Conservation (phyloP, 805 yeast genomes). For the Hermanozyma aechmeae region DNA sequence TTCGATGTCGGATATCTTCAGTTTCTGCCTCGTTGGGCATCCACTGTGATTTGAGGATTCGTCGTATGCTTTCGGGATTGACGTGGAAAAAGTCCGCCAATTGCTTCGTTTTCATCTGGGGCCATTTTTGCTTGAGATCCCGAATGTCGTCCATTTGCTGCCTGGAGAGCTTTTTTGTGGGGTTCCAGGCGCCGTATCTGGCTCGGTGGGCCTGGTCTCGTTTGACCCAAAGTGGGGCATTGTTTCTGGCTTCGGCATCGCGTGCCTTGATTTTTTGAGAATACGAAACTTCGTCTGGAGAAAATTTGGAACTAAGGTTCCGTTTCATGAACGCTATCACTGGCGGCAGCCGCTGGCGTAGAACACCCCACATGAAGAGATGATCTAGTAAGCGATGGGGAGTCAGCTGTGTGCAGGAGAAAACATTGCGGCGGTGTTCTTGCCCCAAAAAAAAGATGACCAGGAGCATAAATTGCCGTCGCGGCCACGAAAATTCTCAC, state of each 20-base stretch:
- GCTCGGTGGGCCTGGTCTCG: conserved; percentile 55
- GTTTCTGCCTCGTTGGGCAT: conserved; percentile 51
- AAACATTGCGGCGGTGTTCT: too few relatives aligned
- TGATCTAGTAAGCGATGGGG: too few relatives aligned
- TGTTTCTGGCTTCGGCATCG: conserved; percentile 33
- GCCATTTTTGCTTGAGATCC: conserved; percentile 43
- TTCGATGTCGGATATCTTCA: conserved; percentile 36
- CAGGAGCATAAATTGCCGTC: too few relatives aligned
- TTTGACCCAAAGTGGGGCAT: conserved; percentile 51
- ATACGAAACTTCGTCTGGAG: too few relatives aligned
- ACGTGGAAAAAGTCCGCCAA: conserved; percentile 57
- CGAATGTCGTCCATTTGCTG: conserved; percentile 61
- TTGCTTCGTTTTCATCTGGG: conserved; percentile 50
- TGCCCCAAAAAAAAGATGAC: too few relatives aligned
- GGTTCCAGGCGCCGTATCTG: conserved; percentile 63
- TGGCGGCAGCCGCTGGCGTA: too few relatives aligned
- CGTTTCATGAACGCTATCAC: too few relatives aligned
- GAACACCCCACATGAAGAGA: too few relatives aligned
- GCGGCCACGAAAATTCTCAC: too few relatives aligned
- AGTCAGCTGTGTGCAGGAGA: too few relatives aligned
- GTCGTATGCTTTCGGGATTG: conserved; percentile 75
- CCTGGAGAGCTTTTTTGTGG: conserved; percentile 56
- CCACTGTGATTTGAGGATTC: conserved; percentile 76
- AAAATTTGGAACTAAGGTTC: too few relatives aligned
- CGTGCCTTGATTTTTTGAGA: conserved; percentile 7